Evolutionary conservation across 345 rosid species (phyloP).

Genomic region (Aquilaria malaccensis): DNA sequence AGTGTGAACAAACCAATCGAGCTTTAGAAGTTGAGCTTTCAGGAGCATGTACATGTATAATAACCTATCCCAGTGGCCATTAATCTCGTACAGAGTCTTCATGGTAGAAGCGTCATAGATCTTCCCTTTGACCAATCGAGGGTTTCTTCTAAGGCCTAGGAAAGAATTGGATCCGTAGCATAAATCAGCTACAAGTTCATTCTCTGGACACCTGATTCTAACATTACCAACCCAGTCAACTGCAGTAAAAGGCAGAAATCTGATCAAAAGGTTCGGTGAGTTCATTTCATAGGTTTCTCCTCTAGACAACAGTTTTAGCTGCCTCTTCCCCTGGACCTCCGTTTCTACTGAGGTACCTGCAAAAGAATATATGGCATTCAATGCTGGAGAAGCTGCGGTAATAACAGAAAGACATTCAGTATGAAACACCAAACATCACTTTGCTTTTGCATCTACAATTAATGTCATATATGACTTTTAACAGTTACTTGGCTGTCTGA

Average conservation of each 20-base stretch:
- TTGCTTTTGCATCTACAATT: too few species aligned
- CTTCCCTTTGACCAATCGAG: slow-evolving; percentile 55
- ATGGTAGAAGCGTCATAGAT: slow-evolving; percentile 40
- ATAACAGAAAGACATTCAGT: too few species aligned
- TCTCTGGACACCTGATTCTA: slow-evolving; percentile 49
- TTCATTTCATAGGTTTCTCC: slow-evolving; percentile 78
- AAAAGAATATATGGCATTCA: not conserved
- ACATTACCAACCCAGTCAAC: slow-evolving; percentile 68
- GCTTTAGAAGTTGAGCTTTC: not conserved
- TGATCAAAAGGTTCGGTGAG: slow-evolving; percentile 54
- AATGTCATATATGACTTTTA: not conserved
- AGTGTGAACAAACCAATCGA: not conserved
- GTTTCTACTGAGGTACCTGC: slow-evolving; percentile 63
- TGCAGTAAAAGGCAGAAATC: slow-evolving; percentile 49
- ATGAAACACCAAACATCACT: too few species aligned
- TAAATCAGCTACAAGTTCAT: slow-evolving; percentile 56
- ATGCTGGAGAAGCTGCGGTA: not conserved
- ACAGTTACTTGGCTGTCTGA: not conserved
- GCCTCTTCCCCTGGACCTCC: slow-evolving; percentile 55
- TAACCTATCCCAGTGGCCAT: slow-evolving; percentile 84
- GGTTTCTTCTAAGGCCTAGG: slow-evolving; percentile 29
- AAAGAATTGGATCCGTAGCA: slow-evolving; percentile 32
- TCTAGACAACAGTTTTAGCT: slow-evolving; percentile 42
- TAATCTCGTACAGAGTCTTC: slow-evolving; percentile 35
- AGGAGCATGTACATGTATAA: not conserved